These are phyloP conservation scores for Zasmidium cellare DNA, from an alignment of 2,329 filamentous ascomycete genomes.

Conservation along the genomic window DNA sequence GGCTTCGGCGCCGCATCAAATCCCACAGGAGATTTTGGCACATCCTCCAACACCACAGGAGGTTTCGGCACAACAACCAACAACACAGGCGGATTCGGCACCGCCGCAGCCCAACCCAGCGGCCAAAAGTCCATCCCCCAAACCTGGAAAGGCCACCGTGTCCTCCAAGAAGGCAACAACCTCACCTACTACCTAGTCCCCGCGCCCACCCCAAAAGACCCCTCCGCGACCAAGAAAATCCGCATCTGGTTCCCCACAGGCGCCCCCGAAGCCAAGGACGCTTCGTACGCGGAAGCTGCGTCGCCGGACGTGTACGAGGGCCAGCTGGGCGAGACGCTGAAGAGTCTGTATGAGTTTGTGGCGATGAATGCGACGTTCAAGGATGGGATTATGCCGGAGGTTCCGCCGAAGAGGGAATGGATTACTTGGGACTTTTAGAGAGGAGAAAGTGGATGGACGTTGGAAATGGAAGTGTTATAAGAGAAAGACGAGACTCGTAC, in stretches of 20 bases:
- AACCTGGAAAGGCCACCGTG: conserved; percentile 39
- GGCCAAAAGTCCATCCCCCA: conserved; percentile 36
- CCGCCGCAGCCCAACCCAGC: conserved; percentile 8
- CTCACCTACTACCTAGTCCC: background rate
- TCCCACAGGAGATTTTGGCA: background rate
- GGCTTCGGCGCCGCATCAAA: background rate
- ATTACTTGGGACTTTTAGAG: conserved; percentile 42
- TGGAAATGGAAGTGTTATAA: background rate
- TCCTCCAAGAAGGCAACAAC: conserved; percentile 2
- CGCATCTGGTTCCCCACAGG: conserved; percentile 42
- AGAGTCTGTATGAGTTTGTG: conserved; percentile 65
- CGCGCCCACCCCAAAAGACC: background rate
- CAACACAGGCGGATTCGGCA: background rate
- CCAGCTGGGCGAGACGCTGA: conserved; percentile 52
- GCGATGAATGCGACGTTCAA: conserved; percentile 66
- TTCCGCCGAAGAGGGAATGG: conserved; percentile 77
- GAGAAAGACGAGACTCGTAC: background rate
- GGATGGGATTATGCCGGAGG: conserved; percentile 69
- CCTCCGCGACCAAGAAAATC: background rate
- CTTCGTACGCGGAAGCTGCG: conserved; percentile 30
- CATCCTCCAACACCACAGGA: background rate
- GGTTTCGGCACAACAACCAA: conserved; percentile 1
- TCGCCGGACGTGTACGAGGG: conserved; percentile 59
- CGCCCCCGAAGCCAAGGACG: conserved; percentile 59
- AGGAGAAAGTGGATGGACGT: background rate